phyloP scores from a whole-genome alignment of 176 grass and related monocot genomes.

The Triticum timopheevii region DNA sequence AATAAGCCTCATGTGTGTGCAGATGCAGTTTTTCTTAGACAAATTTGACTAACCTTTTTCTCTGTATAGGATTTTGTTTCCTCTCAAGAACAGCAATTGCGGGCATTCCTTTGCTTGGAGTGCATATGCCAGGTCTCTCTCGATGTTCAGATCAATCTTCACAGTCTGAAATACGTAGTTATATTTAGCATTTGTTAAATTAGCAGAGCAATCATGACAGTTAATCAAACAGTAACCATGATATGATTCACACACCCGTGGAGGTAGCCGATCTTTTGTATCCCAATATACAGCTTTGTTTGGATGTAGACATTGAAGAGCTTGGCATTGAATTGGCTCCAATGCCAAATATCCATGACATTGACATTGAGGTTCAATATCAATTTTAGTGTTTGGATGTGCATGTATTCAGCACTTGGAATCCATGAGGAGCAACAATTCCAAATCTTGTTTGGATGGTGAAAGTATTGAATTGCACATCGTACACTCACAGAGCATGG shows the following conservation, averaged over 20 bases:
- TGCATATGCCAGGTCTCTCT: slow-evolving; percentile 81
- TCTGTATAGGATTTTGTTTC: slow-evolving; percentile 85
- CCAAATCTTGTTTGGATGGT: too few relatives aligned
- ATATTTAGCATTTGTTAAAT: slow-evolving; percentile 15
- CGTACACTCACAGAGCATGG: too few relatives aligned
- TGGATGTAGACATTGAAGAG: too few relatives aligned
- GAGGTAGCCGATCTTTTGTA: slow-evolving; percentile 78
- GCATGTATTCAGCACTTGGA: too few relatives aligned
- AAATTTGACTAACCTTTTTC: slow-evolving; percentile 68
- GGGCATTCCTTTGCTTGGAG: slow-evolving; percentile 87
- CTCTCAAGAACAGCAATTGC: slow-evolving; percentile 83
- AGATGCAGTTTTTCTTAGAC: neutral
- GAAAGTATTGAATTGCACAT: too few relatives aligned
- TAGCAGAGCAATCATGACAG: neutral
- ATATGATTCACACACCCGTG: slow-evolving; percentile 47
- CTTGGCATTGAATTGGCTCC: too few relatives aligned
- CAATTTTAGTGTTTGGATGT: too few relatives aligned
- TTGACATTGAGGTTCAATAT: too few relatives aligned
- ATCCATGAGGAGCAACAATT: too few relatives aligned
- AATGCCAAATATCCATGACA: too few relatives aligned
- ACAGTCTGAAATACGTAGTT: slow-evolving; percentile 64
- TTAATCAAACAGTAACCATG: neutral
- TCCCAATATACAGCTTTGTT: slow-evolving; percentile 98
- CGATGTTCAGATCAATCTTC: slow-evolving; percentile 92
- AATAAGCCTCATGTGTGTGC: neutral